phyloP scores from a whole-genome alignment of 805 yeast genomes.

The Millerozyma acaciae region DNA sequence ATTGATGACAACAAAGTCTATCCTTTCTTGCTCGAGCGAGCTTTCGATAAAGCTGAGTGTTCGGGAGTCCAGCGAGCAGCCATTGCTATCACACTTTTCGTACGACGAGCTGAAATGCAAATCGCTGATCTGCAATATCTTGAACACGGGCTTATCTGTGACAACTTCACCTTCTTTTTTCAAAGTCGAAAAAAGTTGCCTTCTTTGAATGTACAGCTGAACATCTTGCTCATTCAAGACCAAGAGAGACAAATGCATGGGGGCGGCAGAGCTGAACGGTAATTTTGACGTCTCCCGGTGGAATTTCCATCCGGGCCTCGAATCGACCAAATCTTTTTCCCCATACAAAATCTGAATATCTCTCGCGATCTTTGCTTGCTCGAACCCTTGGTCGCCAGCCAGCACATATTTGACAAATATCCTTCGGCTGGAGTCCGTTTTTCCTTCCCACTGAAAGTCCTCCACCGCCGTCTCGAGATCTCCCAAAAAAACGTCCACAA shows the following conservation, averaged over 20 bases:
- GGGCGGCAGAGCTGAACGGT: conserved; percentile 12
- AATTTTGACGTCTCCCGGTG: conserved; percentile 11
- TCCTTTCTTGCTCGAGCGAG: conserved; percentile 23
- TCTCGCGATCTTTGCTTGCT: conserved; percentile 5
- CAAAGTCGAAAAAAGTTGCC: conserved; percentile 9
- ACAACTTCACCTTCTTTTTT: conserved; percentile 14
- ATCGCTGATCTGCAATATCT: conserved; percentile 36
- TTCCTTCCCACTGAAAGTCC: conserved; percentile 5
- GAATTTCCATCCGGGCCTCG: conserved; percentile 21
- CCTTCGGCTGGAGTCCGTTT: no score
- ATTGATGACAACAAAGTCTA: conserved; percentile 35
- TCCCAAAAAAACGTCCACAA: conserved; percentile 1
- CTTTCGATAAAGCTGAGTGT: conserved; percentile 28
- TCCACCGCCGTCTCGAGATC: background rate
- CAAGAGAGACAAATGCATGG: conserved; percentile 19
- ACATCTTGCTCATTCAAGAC: conserved; percentile 11
- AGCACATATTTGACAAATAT: no score
- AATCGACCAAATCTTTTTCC: conserved; percentile 23
- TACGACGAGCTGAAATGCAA: conserved; percentile 33
- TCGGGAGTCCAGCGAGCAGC: conserved; percentile 24
- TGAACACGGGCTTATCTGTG: conserved; percentile 19
- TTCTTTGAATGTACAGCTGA: conserved; percentile 4
- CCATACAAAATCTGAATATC: conserved; percentile 27
- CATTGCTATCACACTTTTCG: conserved; percentile 18
- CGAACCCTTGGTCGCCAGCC: background rate